Conservation (phyloP, 2,329 filamentous ascomycete species). For the Alternaria rosae region DNA sequence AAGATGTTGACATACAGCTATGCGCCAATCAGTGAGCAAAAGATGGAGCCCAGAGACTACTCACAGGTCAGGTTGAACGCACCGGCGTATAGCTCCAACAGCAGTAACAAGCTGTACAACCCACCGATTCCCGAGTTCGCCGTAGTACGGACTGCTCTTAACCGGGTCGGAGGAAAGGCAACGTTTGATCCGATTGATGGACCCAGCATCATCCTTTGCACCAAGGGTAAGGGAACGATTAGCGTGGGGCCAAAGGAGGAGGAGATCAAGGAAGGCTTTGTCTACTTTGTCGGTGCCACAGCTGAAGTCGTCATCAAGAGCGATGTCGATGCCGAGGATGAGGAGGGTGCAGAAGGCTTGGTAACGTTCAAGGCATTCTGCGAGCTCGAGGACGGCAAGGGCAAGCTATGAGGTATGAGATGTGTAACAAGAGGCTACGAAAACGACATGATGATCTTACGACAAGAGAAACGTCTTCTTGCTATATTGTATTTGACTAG, state of each 20-base stretch:
- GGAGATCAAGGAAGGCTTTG: conserved; percentile 63
- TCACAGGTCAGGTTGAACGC: conserved; percentile 84
- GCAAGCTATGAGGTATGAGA: conserved; percentile 34
- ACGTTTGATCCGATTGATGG: conserved; percentile 88
- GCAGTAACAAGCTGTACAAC: conserved; percentile 80
- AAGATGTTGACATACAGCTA: conserved; percentile 95
- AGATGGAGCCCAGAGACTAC: conserved; percentile 86
- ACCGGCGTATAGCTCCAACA: conserved; percentile 79
- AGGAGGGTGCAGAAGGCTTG: conserved; percentile 66
- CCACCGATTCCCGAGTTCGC: conserved; percentile 97
- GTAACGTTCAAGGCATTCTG: conserved; percentile 95
- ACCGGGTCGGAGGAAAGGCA: conserved; percentile 74
- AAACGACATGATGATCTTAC: background rate
- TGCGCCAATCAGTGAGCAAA: conserved; percentile 92
- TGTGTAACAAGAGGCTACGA: background rate
- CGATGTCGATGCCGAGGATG: conserved; percentile 53
- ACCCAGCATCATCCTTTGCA: conserved; percentile 93
- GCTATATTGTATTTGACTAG: background rate
- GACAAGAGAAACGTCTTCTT: background rate
- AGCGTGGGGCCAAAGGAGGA: conserved; percentile 83
- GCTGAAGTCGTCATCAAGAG: conserved; percentile 83
- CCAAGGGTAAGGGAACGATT: conserved; percentile 80
- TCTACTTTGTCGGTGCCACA: conserved; percentile 78
- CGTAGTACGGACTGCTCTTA: conserved; percentile 81
- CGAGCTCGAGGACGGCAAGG: conserved; percentile 64